Evolutionary conservation across 2,329 filamentous ascomycete species (phyloP).

Genomic region (Aspergillus sp.): DNA sequence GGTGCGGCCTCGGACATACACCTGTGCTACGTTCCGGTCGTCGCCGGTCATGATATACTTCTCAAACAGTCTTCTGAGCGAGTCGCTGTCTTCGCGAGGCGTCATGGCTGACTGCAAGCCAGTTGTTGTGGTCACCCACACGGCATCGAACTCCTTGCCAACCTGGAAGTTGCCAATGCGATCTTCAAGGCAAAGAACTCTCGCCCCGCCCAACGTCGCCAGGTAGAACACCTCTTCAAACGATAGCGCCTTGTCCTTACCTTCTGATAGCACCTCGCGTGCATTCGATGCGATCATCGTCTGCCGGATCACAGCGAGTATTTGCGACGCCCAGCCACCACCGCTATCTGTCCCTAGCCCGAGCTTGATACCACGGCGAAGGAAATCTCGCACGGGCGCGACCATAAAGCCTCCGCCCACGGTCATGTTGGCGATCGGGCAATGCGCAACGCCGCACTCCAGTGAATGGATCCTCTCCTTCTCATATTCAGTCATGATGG

Average conservation of each 20-base stretch:
- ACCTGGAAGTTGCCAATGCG: conserved; percentile 57
- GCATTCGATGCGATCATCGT: conserved; percentile 53
- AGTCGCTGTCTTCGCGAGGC: conserved; percentile 53
- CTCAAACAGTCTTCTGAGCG: conserved; percentile 51
- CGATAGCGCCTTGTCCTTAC: conserved; percentile 47
- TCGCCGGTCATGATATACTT: conserved; percentile 68
- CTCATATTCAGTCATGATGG: conserved; percentile 60
- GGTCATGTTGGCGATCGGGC: conserved; percentile 64
- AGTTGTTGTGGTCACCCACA: conserved; percentile 47
- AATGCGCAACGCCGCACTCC: conserved; percentile 62
- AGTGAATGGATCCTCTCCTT: conserved; percentile 31
- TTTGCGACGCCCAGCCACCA: conserved; percentile 61
- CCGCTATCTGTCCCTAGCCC: conserved; percentile 66
- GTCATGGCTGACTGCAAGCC: conserved; percentile 49
- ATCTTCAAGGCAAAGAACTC: conserved; percentile 55
- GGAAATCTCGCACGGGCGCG: conserved; percentile 58
- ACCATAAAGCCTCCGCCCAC: conserved; percentile 56
- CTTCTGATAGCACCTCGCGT: conserved; percentile 31
- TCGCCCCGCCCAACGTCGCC: conserved; percentile 61
- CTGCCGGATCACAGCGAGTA: conserved; percentile 48
- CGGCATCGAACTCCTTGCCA: conserved; percentile 64
- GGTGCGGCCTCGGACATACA: conserved; percentile 52
- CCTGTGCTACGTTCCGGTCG: conserved; percentile 59
- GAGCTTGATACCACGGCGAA: conserved; percentile 61
- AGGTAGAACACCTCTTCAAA: conserved; percentile 59